These are phyloP conservation scores for Sphagnum contortum DNA, from an alignment of 225 moss, liverwort and hornwort species.

Conservation along the genomic window DNA sequence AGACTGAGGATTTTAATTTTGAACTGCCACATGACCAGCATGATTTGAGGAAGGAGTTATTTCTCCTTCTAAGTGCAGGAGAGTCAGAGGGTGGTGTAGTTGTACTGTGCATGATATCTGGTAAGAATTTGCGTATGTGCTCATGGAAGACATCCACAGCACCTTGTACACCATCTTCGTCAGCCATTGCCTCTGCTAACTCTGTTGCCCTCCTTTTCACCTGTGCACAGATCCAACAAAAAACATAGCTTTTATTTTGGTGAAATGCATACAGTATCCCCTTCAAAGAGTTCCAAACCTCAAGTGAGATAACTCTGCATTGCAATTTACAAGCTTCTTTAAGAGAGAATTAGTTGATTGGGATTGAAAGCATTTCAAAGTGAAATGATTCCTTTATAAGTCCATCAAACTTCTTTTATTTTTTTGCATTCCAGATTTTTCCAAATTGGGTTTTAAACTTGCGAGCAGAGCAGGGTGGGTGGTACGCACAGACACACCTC, in stretches of 20 bases:
- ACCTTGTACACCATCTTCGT: constrained; percentile 82
- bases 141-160: constrained; percentile 83
- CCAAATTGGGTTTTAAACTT: background rate
- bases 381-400: background rate
- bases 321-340: background rate
- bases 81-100: constrained; percentile 9
- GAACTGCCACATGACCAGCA: constrained; percentile 15
- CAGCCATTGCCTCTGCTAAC: constrained; percentile 57
- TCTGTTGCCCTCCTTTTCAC: constrained; percentile 62
- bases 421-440: too few species aligned
- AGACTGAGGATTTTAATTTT: too few species aligned
- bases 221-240: constrained; percentile 20
- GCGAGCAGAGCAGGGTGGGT: background rate
- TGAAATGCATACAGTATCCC: background rate
- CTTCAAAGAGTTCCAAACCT: background rate
- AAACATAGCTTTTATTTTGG: background rate
- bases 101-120: constrained; percentile 30
- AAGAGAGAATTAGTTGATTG: background rate
- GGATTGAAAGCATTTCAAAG: background rate
- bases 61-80: constrained; percentile 4
- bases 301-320: background rate
- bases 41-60: constrained; percentile 10
- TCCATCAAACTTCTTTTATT: too few species aligned
- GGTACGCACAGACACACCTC: constrained; percentile 44
- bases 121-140: constrained; percentile 39